Percentiles rank a stretch among this genome's conserved stretches.
Conservation (phyloP, 129 eudicot species). For the Helianthus annuus region DNA sequence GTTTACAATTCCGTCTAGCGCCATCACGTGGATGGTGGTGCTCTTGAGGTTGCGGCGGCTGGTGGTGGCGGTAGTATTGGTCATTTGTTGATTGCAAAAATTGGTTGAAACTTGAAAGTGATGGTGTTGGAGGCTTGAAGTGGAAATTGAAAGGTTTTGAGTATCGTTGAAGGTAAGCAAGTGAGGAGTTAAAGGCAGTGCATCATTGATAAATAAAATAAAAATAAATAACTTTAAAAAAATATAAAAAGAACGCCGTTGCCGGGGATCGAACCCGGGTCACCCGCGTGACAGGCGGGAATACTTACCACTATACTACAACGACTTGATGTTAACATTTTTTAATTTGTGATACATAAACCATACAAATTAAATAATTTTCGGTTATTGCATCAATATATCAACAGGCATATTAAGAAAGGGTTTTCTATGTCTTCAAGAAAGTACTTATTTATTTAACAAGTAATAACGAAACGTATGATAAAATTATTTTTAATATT, state of each 20-base stretch:
- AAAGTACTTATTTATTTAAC: background rate
- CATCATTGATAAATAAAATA: background rate
- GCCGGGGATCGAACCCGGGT: constrained; percentile 99
- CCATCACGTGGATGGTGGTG: constrained; percentile 66
- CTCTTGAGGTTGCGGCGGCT: constrained; percentile 27
- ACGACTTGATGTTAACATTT: constrained; percentile 40
- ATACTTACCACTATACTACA: constrained; percentile 96
- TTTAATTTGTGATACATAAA: too few relatives aligned
- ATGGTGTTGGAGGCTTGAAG: constrained; percentile 21
- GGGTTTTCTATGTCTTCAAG: background rate
- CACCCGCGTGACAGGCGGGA: constrained; percentile 97
- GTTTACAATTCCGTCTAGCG: constrained; percentile 66
- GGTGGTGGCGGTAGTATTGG: constrained; percentile 4
- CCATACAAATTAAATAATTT: too few relatives aligned
- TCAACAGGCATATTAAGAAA: too few relatives aligned
- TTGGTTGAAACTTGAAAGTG: constrained; percentile 3
- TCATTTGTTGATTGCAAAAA: constrained; percentile 20
- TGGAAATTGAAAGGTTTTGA: constrained; percentile 11
- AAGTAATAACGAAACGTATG: too few relatives aligned
- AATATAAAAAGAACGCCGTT: constrained; percentile 57
- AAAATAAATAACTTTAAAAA: too few relatives aligned
- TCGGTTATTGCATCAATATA: too few relatives aligned
- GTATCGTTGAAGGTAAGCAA: constrained; percentile 39
- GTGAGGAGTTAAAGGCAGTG: constrained; percentile 22
- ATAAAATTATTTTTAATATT: background rate